These are phyloP conservation scores for Mycena floridula DNA, from an alignment of 768 basidiomycete genomes.

Conservation along the genomic window DNA sequence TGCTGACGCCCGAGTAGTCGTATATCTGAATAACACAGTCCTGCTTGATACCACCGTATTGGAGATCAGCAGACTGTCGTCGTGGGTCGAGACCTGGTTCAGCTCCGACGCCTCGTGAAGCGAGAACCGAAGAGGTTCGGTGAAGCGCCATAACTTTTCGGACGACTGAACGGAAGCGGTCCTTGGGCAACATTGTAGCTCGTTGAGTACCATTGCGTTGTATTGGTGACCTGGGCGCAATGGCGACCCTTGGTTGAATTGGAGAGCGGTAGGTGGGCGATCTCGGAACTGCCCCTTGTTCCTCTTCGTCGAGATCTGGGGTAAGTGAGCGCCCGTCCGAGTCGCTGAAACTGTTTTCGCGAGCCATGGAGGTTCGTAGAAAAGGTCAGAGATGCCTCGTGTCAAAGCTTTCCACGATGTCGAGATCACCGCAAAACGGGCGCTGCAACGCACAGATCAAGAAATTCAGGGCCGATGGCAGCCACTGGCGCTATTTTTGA, in stretches of 20 bases:
- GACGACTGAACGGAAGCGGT: slow-evolving; percentile 48
- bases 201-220: slow-evolving; percentile 7
- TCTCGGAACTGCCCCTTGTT: slow-evolving; percentile 7
- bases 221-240: slow-evolving; percentile 9
- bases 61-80: slow-evolving; percentile 45
- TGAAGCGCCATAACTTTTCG: slow-evolving; percentile 60
- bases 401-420: no score
- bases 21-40: slow-evolving; percentile 61
- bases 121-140: slow-evolving; percentile 37
- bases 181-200: slow-evolving; percentile 30
- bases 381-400: no score
- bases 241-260: slow-evolving; percentile 13
- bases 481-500: no score
- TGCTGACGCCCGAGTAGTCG: slow-evolving; percentile 58
- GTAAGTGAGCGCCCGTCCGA: slow-evolving; percentile 62
- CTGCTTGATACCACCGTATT: slow-evolving; percentile 52
- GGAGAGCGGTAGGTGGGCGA: slow-evolving; percentile 18
- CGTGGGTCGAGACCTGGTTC: slow-evolving; percentile 72
- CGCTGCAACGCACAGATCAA: no score
- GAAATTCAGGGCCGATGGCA: no score
- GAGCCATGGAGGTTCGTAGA: slow-evolving; percentile 46
- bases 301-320: slow-evolving; percentile 51
- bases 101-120: slow-evolving; percentile 43
- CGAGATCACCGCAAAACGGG: no score
- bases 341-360: slow-evolving; percentile 64